Conservation (phyloP, 345 rosid genomes). For the Populus alba region DNA sequence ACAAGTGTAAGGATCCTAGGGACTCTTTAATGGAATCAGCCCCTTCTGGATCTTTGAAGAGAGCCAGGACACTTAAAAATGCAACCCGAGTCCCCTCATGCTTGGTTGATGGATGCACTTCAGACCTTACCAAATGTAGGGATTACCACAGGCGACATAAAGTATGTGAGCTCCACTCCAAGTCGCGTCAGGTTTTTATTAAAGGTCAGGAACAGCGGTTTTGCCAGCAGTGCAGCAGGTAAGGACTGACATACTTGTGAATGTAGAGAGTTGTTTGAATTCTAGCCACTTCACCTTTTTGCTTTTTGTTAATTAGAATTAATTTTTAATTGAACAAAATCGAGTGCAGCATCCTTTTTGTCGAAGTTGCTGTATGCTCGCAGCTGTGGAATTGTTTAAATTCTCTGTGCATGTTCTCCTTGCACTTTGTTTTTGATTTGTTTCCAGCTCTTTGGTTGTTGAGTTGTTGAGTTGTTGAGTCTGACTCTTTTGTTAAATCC, state of each 20-base stretch:
- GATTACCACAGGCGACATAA: slow-evolving; percentile 77
- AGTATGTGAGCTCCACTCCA: slow-evolving; percentile 71
- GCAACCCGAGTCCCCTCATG: slow-evolving; percentile 52
- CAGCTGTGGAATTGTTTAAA: not conserved
- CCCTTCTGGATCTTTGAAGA: slow-evolving; percentile 43
- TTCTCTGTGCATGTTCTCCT: not conserved
- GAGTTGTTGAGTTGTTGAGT: not conserved
- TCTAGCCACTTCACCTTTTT: not conserved
- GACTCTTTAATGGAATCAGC: slow-evolving; percentile 51
- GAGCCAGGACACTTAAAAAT: slow-evolving; percentile 41
- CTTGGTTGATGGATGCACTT: slow-evolving; percentile 71
- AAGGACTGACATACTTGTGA: slow-evolving; percentile 4
- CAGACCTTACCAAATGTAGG: slow-evolving; percentile 63
- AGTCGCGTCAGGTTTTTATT: slow-evolving; percentile 55
- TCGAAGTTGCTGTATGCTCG: not conserved
- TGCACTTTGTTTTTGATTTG: not conserved
- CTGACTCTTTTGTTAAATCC: not conserved
- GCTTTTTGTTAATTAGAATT: not conserved
- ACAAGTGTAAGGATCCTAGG: slow-evolving; percentile 14
- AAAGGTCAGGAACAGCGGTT: slow-evolving; percentile 61
- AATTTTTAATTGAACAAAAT: not conserved
- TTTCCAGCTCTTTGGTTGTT: not conserved
- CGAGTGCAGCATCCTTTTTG: not conserved
- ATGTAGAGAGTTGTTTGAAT: not conserved
- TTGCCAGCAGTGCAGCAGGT: slow-evolving; percentile 93